Evolutionary conservation across 306 rosid genomes (phyloP).

Genomic region (Cucurbita maxima): DNA sequence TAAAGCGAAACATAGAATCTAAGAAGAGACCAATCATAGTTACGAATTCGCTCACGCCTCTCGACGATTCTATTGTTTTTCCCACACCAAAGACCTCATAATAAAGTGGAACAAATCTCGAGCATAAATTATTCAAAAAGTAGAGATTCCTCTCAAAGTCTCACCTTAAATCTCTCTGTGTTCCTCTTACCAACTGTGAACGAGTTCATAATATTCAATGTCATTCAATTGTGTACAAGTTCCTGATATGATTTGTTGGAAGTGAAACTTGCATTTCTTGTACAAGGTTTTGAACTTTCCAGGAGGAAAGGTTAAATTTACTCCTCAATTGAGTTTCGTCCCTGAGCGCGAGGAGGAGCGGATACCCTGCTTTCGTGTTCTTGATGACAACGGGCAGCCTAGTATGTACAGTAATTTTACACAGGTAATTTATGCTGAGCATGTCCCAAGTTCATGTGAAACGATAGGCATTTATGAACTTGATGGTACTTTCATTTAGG

Average conservation of each 20-base stretch:
- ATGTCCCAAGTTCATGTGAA: background rate
- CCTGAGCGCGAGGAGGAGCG: conserved; percentile 40
- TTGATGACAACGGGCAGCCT: conserved; percentile 47
- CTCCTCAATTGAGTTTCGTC: conserved; percentile 40
- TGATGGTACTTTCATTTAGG: conserved; percentile 22
- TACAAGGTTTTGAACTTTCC: conserved; percentile 51
- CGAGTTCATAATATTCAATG: background rate
- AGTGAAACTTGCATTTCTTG: conserved; percentile 5
- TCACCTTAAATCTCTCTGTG: background rate
- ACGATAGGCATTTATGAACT: background rate
- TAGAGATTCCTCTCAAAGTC: background rate
- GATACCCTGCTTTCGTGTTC: conserved; percentile 54
- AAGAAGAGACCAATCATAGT: background rate
- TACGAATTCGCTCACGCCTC: background rate
- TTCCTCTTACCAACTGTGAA: background rate
- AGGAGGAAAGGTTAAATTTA: conserved; percentile 52
- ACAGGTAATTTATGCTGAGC: conserved; percentile 28
- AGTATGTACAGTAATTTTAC: conserved; percentile 20
- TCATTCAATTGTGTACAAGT: background rate
- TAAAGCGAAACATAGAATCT: background rate
- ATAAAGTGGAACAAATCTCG: too few species aligned
- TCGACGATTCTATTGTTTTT: too few species aligned
- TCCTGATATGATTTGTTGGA: background rate
- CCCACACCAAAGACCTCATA: too few species aligned
- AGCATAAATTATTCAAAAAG: background rate